Base-by-base conservation (phyloP, 2,329 filamentous ascomycete genomes). In the Epichloe typhina region DNA sequence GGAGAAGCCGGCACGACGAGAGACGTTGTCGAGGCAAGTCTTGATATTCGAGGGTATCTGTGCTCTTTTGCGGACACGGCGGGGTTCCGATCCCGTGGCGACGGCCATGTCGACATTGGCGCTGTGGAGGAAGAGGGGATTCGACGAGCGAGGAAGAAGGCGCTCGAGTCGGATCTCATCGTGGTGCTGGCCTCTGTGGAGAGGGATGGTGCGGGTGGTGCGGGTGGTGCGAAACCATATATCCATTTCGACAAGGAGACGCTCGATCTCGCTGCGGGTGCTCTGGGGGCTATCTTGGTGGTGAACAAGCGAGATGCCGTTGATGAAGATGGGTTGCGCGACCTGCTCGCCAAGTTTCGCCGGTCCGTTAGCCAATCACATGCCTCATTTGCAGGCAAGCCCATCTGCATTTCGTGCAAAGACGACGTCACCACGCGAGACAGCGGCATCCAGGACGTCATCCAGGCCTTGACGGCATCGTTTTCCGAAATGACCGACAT, bases 11-110 rank as follows among this genome's bases (percentile, higher is more conserved):
- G 93, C 0, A 98, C 93, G 0, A 98, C 93, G 6, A 73, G 93
- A 53, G 93, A 98, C 69, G 83, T 98, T 49, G 84, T 98, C 11
- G 93, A 98, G 69, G 86, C 93, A 0, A 85, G 85, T 31, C 75
- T 98, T 26, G 93, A 98, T 67, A 75, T 98, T 46, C 82, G 83
- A 0, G 93, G 93, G 0, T 98, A 86, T 70, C 80, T 94, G 47
- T 95, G 90, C 66, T 87, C 86, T n/a, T 83, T 98, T 62, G 90
- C 91, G 15, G 93, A 98, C 68, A 97, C 93, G 60, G 93, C 93
- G 19, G 93, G 93, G 1, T 80, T 98, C 57, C 76, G 89, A 47
- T 79, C 75, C 46, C 58, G 57, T n/a, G 50, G 50, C 15, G 47
- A 49, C 4, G 47, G 50, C 23, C 50, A 46, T 19, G 59, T 53